Evolutionary conservation across 2,329 filamentous ascomycete species (phyloP).

Genomic region (Fusarium tjaetaba): DNA sequence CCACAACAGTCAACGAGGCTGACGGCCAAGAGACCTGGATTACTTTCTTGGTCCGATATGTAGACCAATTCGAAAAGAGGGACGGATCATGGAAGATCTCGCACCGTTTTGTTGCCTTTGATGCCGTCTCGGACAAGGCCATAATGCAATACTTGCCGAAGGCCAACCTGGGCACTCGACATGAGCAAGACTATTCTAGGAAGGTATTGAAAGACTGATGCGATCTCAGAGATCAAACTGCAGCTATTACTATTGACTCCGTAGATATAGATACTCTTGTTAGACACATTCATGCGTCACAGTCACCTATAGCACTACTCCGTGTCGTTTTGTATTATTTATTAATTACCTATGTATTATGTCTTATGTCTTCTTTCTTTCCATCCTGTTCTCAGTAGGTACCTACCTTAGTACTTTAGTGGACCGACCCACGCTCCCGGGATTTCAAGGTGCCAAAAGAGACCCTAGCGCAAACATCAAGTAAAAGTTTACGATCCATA

Average conservation of each 20-base stretch:
- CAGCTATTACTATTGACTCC: not conserved
- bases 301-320: not conserved
- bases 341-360: too few relatives aligned
- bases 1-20: not conserved
- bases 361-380: not conserved
- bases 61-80: not conserved
- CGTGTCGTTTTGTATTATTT: too few relatives aligned
- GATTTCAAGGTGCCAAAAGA: constrained; percentile 8
- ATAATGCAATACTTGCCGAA: not conserved
- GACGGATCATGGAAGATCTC: not conserved
- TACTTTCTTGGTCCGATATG: not conserved
- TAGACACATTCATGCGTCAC: not conserved
- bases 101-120: not conserved
- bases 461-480: constrained; percentile 18
- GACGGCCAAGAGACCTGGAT: not conserved
- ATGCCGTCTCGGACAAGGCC: not conserved
- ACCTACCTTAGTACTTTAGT: not conserved
- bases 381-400: not conserved
- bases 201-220: not conserved
- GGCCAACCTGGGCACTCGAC: not conserved
- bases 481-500: constrained; percentile 34
- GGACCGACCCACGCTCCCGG: constrained; percentile 22
- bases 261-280: not conserved
- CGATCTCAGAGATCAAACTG: not conserved
- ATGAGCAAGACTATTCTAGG: not conserved